Evolutionary conservation across 495 filamentous ascomycete species (phyloP).

Genomic region (Thozetella sp.): DNA sequence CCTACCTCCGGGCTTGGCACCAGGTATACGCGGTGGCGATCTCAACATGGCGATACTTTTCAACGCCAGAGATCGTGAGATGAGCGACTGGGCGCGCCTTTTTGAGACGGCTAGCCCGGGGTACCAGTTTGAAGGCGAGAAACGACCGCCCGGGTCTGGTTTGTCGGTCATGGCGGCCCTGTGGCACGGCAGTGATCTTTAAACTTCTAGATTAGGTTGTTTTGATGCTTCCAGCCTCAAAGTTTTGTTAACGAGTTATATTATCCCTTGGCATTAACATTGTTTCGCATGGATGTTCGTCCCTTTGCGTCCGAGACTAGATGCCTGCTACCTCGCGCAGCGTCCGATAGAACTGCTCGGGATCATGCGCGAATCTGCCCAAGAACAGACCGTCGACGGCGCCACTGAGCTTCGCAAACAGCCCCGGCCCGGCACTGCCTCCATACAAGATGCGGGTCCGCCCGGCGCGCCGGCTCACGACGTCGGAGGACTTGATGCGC

Average conservation of each 20-base stretch:
- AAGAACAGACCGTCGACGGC: conserved; percentile 83
- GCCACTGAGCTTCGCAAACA: conserved; percentile 64
- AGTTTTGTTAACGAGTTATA: not conserved
- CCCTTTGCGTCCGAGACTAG: conserved; percentile 3
- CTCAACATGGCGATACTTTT: too few species aligned
- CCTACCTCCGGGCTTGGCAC: too few species aligned
- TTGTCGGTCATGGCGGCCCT: too few species aligned
- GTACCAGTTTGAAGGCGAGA: too few species aligned
- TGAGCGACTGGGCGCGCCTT: too few species aligned
- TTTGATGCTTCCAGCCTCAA: too few species aligned
- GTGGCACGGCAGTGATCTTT: too few species aligned
- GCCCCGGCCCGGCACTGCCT: conserved; percentile 76
- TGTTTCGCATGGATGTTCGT: not conserved
- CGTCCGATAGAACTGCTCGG: conserved; percentile 65
- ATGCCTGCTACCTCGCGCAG: conserved; percentile 63
- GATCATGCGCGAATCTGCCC: conserved; percentile 79
- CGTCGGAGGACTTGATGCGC: conserved; percentile 52
- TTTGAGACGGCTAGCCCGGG: too few species aligned
- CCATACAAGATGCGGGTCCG: conserved; percentile 73
- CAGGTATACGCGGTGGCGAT: too few species aligned
- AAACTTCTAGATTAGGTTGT: too few species aligned
- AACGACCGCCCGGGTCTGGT: too few species aligned
- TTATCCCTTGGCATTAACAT: not conserved
- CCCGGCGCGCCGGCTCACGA: conserved; percentile 39
- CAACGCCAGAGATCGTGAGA: too few species aligned